Evolutionary conservation across 2,329 filamentous ascomycete genomes (phyloP).

Genomic region (Plectosphaerella cucumerina): DNA sequence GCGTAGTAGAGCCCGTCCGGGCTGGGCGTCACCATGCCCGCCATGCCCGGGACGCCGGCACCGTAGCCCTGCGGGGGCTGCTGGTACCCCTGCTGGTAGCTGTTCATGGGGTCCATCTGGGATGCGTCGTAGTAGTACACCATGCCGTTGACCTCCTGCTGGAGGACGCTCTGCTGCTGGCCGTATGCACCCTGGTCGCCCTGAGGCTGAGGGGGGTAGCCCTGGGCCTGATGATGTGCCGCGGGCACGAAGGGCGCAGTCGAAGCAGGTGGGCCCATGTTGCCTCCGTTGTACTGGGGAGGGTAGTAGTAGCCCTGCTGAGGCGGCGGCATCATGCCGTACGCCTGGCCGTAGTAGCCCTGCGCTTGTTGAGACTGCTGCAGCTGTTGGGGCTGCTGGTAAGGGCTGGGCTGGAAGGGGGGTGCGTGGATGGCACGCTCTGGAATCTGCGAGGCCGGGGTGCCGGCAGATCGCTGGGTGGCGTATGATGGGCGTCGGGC

Average conservation of each 20-base stretch:
- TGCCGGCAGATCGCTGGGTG: conserved; percentile 67
- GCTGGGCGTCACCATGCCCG: conserved; percentile 72
- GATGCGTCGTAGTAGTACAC: conserved; percentile 88
- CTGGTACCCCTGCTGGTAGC: conserved; percentile 49
- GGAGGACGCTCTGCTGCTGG: conserved; percentile 53
- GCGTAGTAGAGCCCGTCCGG: conserved; percentile 69
- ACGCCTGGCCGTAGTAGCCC: conserved; percentile 54
- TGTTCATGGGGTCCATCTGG: conserved; percentile 56
- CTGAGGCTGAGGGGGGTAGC: conserved; percentile 39
- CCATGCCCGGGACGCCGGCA: conserved; percentile 62
- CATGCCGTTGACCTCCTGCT: conserved; percentile 92
- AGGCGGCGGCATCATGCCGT: conserved; percentile 47
- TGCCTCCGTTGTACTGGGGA: conserved; percentile 17
- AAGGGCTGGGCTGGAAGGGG: conserved; percentile 77
- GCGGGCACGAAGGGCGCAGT: conserved; percentile 55
- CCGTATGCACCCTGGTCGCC: conserved; percentile 27
- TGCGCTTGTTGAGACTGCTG: conserved; percentile 40
- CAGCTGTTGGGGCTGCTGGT: conserved; percentile 19
- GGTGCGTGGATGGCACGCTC: conserved; percentile 88
- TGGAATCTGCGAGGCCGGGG: conserved; percentile 85
- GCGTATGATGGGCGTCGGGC: conserved; percentile 65
- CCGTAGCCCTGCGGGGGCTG: conserved; percentile 19
- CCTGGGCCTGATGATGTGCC: conserved; percentile 41
- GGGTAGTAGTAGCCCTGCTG: conserved; percentile 58
- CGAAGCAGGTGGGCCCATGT: conserved; percentile 25